Conservation (phyloP, 1,284 basidiomycete genomes). For the Meripilus lineatus region DNA sequence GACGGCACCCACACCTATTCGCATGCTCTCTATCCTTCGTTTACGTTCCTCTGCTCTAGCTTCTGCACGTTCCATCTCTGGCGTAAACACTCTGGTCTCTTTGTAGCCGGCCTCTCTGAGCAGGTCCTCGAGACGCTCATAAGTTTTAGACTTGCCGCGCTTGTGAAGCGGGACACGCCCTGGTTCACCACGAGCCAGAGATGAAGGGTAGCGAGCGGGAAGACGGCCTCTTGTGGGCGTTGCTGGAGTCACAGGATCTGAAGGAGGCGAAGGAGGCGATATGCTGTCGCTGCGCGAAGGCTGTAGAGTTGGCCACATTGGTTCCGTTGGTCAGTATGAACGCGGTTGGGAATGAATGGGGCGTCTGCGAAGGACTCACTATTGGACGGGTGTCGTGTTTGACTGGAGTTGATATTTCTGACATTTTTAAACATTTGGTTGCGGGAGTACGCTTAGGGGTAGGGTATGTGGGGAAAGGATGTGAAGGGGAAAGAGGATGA, state of each 20-base stretch:
- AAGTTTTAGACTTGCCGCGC: conserved; percentile 71
- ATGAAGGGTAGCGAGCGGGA: conserved; percentile 45
- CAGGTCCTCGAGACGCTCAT: conserved; percentile 78
- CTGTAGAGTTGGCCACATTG: too few species aligned
- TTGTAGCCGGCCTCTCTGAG: conserved; percentile 84
- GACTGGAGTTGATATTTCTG: too few species aligned
- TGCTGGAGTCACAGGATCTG: conserved; percentile 17
- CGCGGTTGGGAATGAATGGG: too few species aligned
- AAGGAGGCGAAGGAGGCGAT: too few species aligned
- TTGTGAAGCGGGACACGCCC: conserved; percentile 66
- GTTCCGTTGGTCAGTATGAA: too few species aligned
- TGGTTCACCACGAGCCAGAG: conserved; percentile 33
- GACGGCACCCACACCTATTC: conserved; percentile 47
- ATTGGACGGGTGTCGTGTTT: too few species aligned
- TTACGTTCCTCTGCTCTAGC: conserved; percentile 25
- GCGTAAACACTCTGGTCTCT: conserved; percentile 83
- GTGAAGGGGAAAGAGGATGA: too few species aligned
- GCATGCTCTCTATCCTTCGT: conserved; percentile 16
- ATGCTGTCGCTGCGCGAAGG: too few species aligned
- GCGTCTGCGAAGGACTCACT: too few species aligned
- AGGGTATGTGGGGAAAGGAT: too few species aligned
- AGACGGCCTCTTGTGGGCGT: conserved; percentile 27
- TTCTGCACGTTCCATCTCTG: conserved; percentile 59
- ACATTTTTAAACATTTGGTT: too few species aligned
- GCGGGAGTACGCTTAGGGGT: too few species aligned